Conservation (phyloP, 805 yeast species). For the Monosporozyma servazzii region DNA sequence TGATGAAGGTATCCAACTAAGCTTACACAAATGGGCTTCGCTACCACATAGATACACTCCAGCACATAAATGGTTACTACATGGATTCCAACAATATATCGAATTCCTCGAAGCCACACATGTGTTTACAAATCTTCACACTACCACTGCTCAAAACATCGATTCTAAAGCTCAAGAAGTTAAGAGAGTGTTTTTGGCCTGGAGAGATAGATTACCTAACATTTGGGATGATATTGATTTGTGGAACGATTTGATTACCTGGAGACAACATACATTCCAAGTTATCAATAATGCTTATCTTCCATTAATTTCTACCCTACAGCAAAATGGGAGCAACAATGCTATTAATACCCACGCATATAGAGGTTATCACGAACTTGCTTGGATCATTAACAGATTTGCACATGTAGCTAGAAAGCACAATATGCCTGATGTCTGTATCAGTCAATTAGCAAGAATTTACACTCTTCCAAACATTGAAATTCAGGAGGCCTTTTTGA, state of each 20-base stretch:
- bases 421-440: conserved; percentile 93
- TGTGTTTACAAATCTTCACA: conserved; percentile 75
- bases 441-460: conserved; percentile 83
- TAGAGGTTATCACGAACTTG: conserved; percentile 96
- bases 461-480: conserved; percentile 95
- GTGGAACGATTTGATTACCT: conserved; percentile 95
- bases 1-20: conserved; percentile 93
- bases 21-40: conserved; percentile 87
- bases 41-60: conserved; percentile 63
- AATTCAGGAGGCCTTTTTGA: conserved; percentile 94
- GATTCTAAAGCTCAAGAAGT: conserved; percentile 91
- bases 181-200: conserved; percentile 88
- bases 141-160: conserved; percentile 85
- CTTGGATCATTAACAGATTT: conserved; percentile 96
- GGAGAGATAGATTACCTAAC: conserved; percentile 97
- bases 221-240: conserved; percentile 95
- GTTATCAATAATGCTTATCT: conserved; percentile 90
- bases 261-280: conserved; percentile 98
- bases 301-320: conserved; percentile 82
- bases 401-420: conserved; percentile 98
- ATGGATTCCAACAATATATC: conserved; percentile 93
- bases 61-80: conserved; percentile 84
- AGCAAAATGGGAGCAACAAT: conserved; percentile 56
- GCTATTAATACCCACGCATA: conserved; percentile 88
- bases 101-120: conserved; percentile 97